These are phyloP conservation scores for Myrica gale DNA, from an alignment of 306 rosid species.

Conservation along the genomic window DNA sequence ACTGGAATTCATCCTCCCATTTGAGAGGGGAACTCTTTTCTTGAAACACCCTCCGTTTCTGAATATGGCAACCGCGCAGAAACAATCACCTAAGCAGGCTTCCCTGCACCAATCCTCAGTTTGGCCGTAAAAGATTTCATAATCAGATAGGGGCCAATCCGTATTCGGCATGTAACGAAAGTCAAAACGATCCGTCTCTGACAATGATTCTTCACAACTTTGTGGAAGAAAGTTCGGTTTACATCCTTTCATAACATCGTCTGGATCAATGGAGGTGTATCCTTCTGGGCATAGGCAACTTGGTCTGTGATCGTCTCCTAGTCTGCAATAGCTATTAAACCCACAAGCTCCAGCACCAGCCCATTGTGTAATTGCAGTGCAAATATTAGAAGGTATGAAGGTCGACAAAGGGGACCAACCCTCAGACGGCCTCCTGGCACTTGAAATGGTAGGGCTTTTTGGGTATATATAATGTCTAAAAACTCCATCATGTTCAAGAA, in stretches of 20 bases:
- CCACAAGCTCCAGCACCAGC: background rate
- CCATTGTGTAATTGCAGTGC: fast-evolving
- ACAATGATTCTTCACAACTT: constrained; percentile 29
- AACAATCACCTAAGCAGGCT: constrained; percentile 36
- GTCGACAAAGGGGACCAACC: background rate
- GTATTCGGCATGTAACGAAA: background rate
- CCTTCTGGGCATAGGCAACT: constrained; percentile 17
- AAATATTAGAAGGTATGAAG: constrained; percentile 3
- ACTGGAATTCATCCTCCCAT: constrained; percentile 6
- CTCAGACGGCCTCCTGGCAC: background rate
- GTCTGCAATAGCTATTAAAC: background rate
- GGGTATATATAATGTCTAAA: constrained; percentile 50
- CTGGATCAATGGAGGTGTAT: constrained; percentile 26
- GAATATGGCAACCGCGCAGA: constrained; percentile 26
- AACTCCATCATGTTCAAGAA: constrained; percentile 59
- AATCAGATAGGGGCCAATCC: constrained; percentile 24
- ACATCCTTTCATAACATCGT: constrained; percentile 32
- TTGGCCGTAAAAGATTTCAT: background rate
- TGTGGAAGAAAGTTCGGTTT: constrained; percentile 30
- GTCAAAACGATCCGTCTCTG: constrained; percentile 8
- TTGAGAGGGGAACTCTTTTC: constrained; percentile 27
- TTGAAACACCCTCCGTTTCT: constrained; percentile 15
- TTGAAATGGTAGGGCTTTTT: background rate
- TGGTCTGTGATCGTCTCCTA: constrained; percentile 1
- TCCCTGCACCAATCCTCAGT: constrained; percentile 28